Evolutionary conservation across 2,329 filamentous ascomycete species (phyloP).

Genomic region (Xylaria hypoxylon): DNA sequence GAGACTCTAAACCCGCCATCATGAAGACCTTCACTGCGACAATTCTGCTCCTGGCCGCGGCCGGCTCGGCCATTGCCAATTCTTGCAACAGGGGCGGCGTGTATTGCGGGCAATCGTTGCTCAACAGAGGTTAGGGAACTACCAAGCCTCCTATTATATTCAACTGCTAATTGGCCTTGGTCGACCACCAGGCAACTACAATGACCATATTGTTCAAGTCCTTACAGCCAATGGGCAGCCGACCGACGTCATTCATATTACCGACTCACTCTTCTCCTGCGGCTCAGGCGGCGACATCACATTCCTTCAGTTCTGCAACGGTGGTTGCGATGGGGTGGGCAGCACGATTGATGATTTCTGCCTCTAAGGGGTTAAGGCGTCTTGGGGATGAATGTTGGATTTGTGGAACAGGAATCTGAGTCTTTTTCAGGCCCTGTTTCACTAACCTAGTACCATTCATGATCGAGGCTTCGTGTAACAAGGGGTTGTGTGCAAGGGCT

Average conservation of each 20-base stretch:
- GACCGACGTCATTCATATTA: slow-evolving; percentile 2
- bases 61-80: background rate
- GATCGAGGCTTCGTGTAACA: too few species aligned
- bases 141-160: background rate
- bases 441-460: too few species aligned
- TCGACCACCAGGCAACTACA: slow-evolving; percentile 1
- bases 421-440: too few species aligned
- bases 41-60: background rate
- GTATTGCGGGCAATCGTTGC: slow-evolving; percentile 9
- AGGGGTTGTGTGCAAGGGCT: too few species aligned
- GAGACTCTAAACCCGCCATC: background rate
- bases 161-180: background rate
- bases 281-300: background rate
- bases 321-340: background rate
- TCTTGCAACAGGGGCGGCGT: slow-evolving; percentile 8
- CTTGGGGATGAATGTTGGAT: too few species aligned
- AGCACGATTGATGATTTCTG: background rate
- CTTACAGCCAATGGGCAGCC: background rate
- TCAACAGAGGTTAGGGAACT: slow-evolving; percentile 9
- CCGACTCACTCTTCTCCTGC: slow-evolving; percentile 8
- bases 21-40: background rate
- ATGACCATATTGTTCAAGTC: slow-evolving; percentile 3
- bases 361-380: background rate
- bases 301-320: background rate
- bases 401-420: too few species aligned